A percentile compares a stretch with the other conserved stretches of the same genome.
Conservation (phyloP, 331 rosid genomes). For the Quercus lobata region DNA sequence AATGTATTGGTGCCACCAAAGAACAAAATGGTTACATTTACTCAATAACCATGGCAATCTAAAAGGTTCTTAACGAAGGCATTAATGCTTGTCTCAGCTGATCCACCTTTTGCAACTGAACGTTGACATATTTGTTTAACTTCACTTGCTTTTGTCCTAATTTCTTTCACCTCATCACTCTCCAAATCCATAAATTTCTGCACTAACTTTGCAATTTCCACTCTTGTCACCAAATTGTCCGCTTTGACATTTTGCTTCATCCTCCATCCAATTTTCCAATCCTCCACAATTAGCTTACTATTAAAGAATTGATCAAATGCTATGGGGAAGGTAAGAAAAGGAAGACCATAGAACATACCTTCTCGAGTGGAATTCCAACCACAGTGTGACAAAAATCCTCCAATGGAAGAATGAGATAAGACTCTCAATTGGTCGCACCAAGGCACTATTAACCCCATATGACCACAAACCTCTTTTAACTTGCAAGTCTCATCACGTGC, state of each 20-base stretch:
- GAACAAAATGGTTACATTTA: too few relatives aligned
- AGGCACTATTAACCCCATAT: slow-evolving; percentile 22
- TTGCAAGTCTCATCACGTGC: slow-evolving; percentile 20
- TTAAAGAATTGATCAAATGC: slow-evolving; percentile 29
- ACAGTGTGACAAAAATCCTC: slow-evolving; percentile 52
- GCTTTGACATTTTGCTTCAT: too few relatives aligned
- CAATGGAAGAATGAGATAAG: slow-evolving; percentile 34
- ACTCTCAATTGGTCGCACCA: slow-evolving; percentile 65
- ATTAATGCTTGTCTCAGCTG: background rate
- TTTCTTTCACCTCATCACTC: background rate
- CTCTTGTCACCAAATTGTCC: too few relatives aligned
- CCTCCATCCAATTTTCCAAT: slow-evolving; percentile 26
- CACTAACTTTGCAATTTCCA: too few relatives aligned
- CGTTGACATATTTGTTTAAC: background rate
- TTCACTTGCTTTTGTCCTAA: slow-evolving; percentile 12
- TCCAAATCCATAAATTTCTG: slow-evolving; percentile 20
- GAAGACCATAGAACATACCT: slow-evolving; percentile 34
- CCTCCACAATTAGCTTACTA: slow-evolving; percentile 42
- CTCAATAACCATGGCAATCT: background rate
- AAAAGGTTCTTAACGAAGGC: background rate
- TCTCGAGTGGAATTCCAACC: slow-evolving; percentile 50
- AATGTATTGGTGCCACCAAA: too few relatives aligned
- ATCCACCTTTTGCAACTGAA: slow-evolving; percentile 5
- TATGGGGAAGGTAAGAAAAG: slow-evolving; percentile 33
- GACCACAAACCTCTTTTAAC: slow-evolving; percentile 28